Percentiles rank a stretch among this genome's conserved stretches.
Conservation (phyloP, 352 stramenopile genomes). For the Elongisporangium undulatum region DNA sequence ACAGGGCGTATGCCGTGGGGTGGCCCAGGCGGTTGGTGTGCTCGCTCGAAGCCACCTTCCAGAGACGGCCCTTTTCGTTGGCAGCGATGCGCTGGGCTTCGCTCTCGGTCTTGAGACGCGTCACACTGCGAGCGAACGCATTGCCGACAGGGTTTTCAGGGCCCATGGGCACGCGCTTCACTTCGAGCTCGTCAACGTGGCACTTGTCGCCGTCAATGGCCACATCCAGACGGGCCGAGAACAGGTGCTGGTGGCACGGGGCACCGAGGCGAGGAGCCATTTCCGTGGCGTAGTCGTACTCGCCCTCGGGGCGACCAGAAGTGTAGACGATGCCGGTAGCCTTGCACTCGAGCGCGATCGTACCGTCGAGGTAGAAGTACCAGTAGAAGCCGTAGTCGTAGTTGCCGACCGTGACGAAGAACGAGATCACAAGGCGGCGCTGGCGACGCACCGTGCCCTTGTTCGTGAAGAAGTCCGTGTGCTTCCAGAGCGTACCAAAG, state of each 20-base stretch:
- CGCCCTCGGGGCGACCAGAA: constrained; percentile 51
- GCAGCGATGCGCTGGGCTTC: constrained; percentile 38
- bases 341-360: constrained; percentile 80
- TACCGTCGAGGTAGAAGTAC: constrained; percentile 67
- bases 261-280: constrained; percentile 57
- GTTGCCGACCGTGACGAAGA: constrained; percentile 84
- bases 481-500: constrained; percentile 74
- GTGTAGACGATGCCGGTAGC: constrained; percentile 80
- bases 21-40: constrained; percentile 50
- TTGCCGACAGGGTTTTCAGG: constrained; percentile 57
- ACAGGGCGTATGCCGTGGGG: constrained; percentile 48
- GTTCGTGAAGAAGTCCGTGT: constrained; percentile 37
- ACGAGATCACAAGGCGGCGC: constrained; percentile 76
- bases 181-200: constrained; percentile 45
- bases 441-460: constrained; percentile 45
- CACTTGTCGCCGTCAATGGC: constrained; percentile 56
- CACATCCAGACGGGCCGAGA: constrained; percentile 71
- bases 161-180: constrained; percentile 32
- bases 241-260: constrained; percentile 74
- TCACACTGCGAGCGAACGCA: constrained; percentile 44
- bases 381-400: constrained; percentile 86
- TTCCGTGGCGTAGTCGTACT: constrained; percentile 38
- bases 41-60: constrained; percentile 60
- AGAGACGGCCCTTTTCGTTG: constrained; percentile 44
- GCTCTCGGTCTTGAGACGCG: constrained; percentile 39